Base-by-base conservation (phyloP, 495 filamentous ascomycete genomes). In the Aspergillus indologenus region DNA sequence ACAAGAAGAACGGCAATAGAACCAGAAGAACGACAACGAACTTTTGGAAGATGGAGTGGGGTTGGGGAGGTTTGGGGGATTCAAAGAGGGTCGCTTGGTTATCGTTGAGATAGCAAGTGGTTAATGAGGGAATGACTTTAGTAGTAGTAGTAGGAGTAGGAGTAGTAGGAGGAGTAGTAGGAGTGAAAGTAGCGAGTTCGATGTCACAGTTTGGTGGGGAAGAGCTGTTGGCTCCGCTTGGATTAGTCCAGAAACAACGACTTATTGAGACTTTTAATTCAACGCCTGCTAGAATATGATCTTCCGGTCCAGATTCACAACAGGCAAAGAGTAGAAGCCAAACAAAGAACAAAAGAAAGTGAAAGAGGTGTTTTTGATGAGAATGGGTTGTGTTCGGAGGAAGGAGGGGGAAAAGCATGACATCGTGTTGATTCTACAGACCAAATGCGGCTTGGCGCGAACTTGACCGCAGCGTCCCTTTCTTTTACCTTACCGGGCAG, bases 171-270 rank as follows among this genome's bases (percentile, higher is more conserved):
- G n/a, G n/a, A n/a, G n/a, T n/a, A 29, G 26, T 29, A 4, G 26
- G 44, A 51, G 53, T 40, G 47, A 62, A 64, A 67, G 65, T 62
- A 60, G 51, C 34, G 61, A 68, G 62, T 70, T 70, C 72, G 70
- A 69, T 69, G 68, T 67, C 60, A 68, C 61, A 58, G 65, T 62
- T 54, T 51, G 54, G 52, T 19, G 53, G 58, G 53, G 50, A 34
- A 48, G 52, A 43, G 47, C 40, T 26, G 54, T 44, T 22, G 51
- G 57, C 54, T 42, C 40, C 54, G 19, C 43, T 45, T 8, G 34
- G 6, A 7, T 40, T 15, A 2, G 34, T 2, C 12, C 34, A 40
- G 34, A 11, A 2, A 40, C 34, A 40, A 40, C 12, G 34, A 11
- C 34, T 14, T 14, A 4, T 40, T 15, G 2, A 40, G 5, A 11